Percentiles rank a stretch among this genome's conserved stretches.
phyloP scores from a whole-genome alignment of 2,329 filamentous ascomycete genomes.

The Colletotrichum sp. region DNA sequence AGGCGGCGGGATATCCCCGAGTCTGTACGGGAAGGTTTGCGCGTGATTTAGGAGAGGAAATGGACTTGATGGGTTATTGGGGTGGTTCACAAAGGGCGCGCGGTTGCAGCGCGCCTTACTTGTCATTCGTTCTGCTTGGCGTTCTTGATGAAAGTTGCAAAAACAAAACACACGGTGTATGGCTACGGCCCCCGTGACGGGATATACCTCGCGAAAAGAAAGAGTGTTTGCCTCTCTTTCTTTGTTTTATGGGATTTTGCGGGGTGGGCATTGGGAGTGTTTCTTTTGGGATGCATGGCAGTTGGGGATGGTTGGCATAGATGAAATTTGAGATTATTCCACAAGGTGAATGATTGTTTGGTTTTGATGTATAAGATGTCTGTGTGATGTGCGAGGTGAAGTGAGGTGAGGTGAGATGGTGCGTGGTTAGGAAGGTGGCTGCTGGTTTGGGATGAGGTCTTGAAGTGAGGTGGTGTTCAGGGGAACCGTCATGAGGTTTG shows the following conservation, averaged over 20 bases:
- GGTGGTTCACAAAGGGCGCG: neutral
- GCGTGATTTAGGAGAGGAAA: constrained; percentile 34
- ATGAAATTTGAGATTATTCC: neutral
- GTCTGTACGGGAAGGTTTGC: constrained; percentile 37
- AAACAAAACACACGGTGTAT: neutral
- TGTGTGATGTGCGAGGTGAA: neutral
- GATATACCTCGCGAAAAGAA: constrained; percentile 1
- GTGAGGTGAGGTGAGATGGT: neutral
- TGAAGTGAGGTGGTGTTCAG: neutral
- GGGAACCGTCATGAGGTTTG: too few species aligned
- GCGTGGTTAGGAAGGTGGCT: neutral
- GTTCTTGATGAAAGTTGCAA: neutral
- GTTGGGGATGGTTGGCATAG: neutral
- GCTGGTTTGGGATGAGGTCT: neutral
- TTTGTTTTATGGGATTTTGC: neutral
- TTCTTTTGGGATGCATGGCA: neutral
- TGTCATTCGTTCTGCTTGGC: neutral
- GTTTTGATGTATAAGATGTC: too few species aligned
- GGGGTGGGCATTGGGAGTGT: neutral
- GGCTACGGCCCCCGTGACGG: constrained; percentile 14
- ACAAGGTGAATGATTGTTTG: neutral
- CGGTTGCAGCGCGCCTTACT: neutral
- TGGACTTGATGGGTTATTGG: neutral
- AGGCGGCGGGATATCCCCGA: constrained; percentile 47
- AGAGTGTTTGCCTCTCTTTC: constrained; percentile 14